Conservation (phyloP, 768 basidiomycete species). For the Trametes cingulata region DNA sequence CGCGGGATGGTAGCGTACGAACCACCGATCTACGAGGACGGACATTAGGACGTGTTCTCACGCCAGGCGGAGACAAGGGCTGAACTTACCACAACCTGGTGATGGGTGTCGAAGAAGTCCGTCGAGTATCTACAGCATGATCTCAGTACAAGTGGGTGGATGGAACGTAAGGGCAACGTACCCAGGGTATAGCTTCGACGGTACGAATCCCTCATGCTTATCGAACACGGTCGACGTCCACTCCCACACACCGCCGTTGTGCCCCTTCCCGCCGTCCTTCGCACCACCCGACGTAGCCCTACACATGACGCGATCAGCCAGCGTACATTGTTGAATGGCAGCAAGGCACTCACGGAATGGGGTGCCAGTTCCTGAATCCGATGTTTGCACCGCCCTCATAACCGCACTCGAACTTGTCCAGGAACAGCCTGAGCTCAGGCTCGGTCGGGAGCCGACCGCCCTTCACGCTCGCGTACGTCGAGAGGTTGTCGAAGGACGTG, state of each 20-base stretch:
- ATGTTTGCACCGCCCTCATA: constrained; percentile 79
- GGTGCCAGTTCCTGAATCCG: constrained; percentile 94
- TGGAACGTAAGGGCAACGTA: constrained; percentile 34
- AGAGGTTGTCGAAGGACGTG: constrained; percentile 75
- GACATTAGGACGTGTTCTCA: constrained; percentile 15
- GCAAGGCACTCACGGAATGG: constrained; percentile 67
- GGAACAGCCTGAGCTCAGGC: constrained; percentile 79
- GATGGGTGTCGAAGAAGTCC: constrained; percentile 90
- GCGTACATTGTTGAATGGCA: neutral
- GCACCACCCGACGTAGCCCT: constrained; percentile 71
- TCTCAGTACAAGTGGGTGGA: neutral
- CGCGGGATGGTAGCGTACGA: constrained; percentile 86
- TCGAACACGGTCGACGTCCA: constrained; percentile 89
- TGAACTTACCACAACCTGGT: constrained; percentile 81
- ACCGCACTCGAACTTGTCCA: constrained; percentile 70
- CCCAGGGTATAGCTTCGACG: constrained; percentile 86
- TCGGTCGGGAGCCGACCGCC: constrained; percentile 96
- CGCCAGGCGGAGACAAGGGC: neutral
- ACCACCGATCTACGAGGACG: constrained; percentile 70
- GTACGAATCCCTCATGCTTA: constrained; percentile 69
- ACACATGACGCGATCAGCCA: neutral
- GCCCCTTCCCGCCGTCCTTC: constrained; percentile 55
- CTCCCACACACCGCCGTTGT: constrained; percentile 98
- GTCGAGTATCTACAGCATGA: constrained; percentile 60
- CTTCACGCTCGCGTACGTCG: constrained; percentile 77